Evolutionary conservation across 129 eudicot species (phyloP), one percentile per base, ranked within the genome.

Genomic region (Silybum marianum): DNA sequence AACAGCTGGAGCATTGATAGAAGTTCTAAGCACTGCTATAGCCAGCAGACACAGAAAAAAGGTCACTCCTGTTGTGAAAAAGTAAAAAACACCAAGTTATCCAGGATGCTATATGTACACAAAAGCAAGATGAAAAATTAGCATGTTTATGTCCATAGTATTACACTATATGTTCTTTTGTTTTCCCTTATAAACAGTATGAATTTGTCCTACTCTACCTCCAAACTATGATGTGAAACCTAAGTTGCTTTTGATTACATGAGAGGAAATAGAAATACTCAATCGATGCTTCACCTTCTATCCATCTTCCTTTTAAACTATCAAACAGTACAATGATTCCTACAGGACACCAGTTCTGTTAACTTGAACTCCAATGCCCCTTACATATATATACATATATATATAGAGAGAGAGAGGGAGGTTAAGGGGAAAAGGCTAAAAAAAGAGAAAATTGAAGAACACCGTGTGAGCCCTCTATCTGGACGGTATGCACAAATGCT

Each of bases 41-140:
- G 98, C 99, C 83, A 93, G 21, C 75, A 85, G 91, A 72, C 99
- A 92, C 2, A 95, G 86, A 79, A 95, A 91, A 71, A 95, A 86
- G 12, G 99, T 84, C 58, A 95, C 97, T 79, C 99, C 98, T 95
- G 90, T 86, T 22, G 72, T 69, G 28, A 36, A 28, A 77, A 44
- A 38, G n/a, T n/a, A n/a, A 75, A 69, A 85, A 5, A 54, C 13
- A 65, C 16, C 58, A 73, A 75, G 21, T 75, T 60, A 76, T 48
- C 26, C 25, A 40, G 51, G 38, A 19, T 18, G 24, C 25, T 7
- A 21, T 42, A 42, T 9, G 10, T 77, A 36, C 38, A 73, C 16
- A 73, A 40, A 9, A 26, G 6, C 28, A 40, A 74, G 26, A 80
- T 58, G 2, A 28, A 10, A 9, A 10, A 9, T 60, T 80, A 70